Evolutionary conservation across 257 asterid species (phyloP), one percentile per base, ranked within the genome.

Genomic region (Primulina huaijiensis): DNA sequence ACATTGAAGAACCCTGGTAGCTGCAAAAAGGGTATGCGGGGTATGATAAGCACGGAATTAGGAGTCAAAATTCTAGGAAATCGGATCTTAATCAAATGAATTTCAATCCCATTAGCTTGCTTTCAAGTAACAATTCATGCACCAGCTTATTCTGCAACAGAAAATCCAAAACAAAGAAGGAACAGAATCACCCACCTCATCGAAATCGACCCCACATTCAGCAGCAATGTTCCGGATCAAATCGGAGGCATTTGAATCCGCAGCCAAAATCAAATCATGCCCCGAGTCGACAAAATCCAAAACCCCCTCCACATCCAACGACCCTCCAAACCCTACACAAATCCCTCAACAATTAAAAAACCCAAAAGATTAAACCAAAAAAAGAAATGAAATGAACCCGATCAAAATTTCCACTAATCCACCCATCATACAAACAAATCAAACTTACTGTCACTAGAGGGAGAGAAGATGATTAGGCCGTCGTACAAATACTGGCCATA

Each of bases 281-380:
- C 97, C 97, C 0, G 97, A 88, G 81, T 90, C 95, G 80, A 88
- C 90, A 69, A 90, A 90, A 69, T 86, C 89, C 84, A 90, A 64
- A 67, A 90, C 81, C 46, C 86, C 91, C 76, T 86, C 86, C 80
- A 83, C 67, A 78, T 86, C 91, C 87, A 90, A 83, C 29, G 92
- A 80, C 64, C 97, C 97, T 64, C 97, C 95, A 72, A 88, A 80
- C 74, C 88, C 97, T 88, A 59, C 25, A 72, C 59, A 67, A 27
- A 72, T 56, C 57, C 35, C 31, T 43, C 75, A 56, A n/a, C 43
- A 17, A 58, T 33, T 73, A 77, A 80, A 61, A 11, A 20, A 17
- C 52, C 14, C 53, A 6, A 65, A 70, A 12, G 11, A 31, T 61
- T 14, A 67, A 66, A 1, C 29, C 12, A 7, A 38, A 56, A 31